Evolutionary conservation across 139 green algal species (phyloP), one percentile per base, ranked within the genome.

Genomic region (Diplosphaera chodatii): DNA sequence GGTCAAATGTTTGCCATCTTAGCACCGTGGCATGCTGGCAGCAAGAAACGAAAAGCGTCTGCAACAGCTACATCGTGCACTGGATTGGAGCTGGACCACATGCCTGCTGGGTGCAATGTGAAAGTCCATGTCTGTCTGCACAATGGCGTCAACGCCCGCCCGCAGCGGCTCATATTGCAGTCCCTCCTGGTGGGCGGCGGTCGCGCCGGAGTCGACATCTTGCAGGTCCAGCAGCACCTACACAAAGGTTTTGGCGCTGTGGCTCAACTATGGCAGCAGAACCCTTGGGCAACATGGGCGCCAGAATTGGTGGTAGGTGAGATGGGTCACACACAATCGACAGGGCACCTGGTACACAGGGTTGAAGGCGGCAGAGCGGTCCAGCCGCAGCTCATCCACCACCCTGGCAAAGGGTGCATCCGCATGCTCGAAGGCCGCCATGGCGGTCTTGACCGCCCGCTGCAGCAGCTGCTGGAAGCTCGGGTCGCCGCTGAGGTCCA

Each of bases 321-420:
- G n/a, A n/a, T n/a, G n/a, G n/a, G n/a, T n/a, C n/a, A n/a, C n/a
- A n/a, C n/a, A n/a, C n/a, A n/a, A n/a, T n/a, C n/a, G n/a, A n/a
- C n/a, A n/a, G n/a, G n/a, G n/a, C n/a, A n/a, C 32, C 40, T 77
- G 72, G 32, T 64, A 77, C 30, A 77, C 32, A 8, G 72, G 72
- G 27, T n/a, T 32, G 40, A 71, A 32, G 29, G 22, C 21, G 31
- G 72, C 18, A 0, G 28, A 65, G 25, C 70, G 64, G 8, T 30
- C 23, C 15, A 65, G 28, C 20, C 64, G 28, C 32, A 72, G 29
- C 1, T 37, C 63, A 27, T 73, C n/a, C 23, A 67, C 72, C 29
- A 77, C 65, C 25, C 40, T 40, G 8, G 55, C 20, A 33, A 77
- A 73, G 27, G 59, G 59, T 31, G 30, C 63, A 3, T 67, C 63